Conservation (phyloP, 805 yeast genomes). For the Blastobotrys chiropterorum region DNA sequence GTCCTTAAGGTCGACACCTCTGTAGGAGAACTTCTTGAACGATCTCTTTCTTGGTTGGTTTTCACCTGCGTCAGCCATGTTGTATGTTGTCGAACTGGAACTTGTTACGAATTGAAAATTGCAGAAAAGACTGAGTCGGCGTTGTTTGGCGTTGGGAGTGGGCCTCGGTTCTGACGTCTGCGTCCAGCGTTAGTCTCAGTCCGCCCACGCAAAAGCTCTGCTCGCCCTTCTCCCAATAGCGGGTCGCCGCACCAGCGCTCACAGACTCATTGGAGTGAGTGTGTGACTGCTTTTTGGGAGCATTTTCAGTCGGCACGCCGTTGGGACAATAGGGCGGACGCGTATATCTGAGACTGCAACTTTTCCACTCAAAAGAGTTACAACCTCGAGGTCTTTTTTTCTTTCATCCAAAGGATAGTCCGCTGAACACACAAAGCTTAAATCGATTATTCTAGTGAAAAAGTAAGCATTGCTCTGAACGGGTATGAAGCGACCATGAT, state of each 20-base stretch:
- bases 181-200: background rate
- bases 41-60: conserved; percentile 49
- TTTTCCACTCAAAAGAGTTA: background rate
- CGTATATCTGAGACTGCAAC: conserved; percentile 1
- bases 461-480: conserved; percentile 20
- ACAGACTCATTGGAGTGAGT: too few relatives aligned
- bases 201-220: background rate
- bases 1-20: conserved; percentile 96
- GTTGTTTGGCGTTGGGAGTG: conserved; percentile 1
- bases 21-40: conserved; percentile 97
- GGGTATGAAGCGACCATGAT: background rate
- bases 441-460: conserved; percentile 15
- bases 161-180: background rate
- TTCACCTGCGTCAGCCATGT: conserved; percentile 22
- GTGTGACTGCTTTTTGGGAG: background rate
- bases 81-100: conserved; percentile 5
- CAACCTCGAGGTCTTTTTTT: background rate
- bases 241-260: too few relatives aligned
- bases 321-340: background rate
- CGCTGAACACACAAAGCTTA: conserved; percentile 54
- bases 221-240: background rate
- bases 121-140: conserved; percentile 2
- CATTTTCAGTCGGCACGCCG: background rate
- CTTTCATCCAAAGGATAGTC: conserved; percentile 64
- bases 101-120: conserved; percentile 2